Conservation (phyloP, 495 filamentous ascomycete species). For the Penicillium waksmanii region DNA sequence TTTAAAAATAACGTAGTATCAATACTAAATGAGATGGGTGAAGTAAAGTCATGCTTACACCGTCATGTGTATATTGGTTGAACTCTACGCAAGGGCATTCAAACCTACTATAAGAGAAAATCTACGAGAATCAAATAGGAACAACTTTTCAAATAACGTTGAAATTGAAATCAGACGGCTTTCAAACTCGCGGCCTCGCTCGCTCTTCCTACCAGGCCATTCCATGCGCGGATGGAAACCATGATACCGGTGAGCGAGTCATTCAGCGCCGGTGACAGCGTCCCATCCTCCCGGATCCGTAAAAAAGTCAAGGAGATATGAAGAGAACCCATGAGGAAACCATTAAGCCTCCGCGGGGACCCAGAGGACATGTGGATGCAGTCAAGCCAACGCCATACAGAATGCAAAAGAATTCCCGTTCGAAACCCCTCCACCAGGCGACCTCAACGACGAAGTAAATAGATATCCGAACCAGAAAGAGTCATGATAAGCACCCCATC, state of each 20-base stretch:
- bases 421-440: conserved; percentile 26
- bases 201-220: conserved; percentile 20
- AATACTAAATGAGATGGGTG: too few relatives aligned
- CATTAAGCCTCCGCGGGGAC: conserved; percentile 42
- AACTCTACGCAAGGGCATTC: too few relatives aligned
- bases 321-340: conserved; percentile 33
- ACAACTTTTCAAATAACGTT: conserved; percentile 24
- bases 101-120: background rate
- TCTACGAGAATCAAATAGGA: background rate
- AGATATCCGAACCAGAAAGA: conserved; percentile 16
- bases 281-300: conserved; percentile 49
- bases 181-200: conserved; percentile 32
- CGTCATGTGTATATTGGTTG: too few relatives aligned
- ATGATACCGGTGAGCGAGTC: conserved; percentile 32
- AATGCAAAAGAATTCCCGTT: conserved; percentile 49
- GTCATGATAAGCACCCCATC: conserved; percentile 15
- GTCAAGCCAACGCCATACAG: conserved; percentile 57
- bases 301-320: conserved; percentile 37
- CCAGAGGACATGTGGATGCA: conserved; percentile 47
- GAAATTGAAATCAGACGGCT: conserved; percentile 32
- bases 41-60: too few relatives aligned
- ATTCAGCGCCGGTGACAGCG: conserved; percentile 42
- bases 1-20: too few relatives aligned
- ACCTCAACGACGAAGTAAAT: conserved; percentile 16
- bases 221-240: conserved; percentile 20